Evolutionary conservation across 2,329 filamentous ascomycete species (phyloP), one percentile per base, ranked within the genome.

Genomic region (Nannizzia gypsea): DNA sequence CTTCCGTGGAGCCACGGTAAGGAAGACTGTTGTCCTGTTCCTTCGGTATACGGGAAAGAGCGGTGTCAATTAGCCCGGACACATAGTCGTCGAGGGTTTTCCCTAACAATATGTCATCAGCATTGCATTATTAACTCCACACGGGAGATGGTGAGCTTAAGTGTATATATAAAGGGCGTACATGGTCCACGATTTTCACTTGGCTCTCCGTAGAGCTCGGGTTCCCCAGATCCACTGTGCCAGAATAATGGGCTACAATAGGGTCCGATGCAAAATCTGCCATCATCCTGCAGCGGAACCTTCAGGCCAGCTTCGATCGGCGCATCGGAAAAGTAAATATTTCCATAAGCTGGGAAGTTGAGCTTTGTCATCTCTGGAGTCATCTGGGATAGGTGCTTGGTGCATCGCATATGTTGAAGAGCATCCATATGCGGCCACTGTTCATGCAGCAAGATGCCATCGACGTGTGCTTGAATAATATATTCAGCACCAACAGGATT

Each of bases 261-360:
- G 8, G 70, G 70, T 0, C 71, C 70, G 28, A 74, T 63, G 61
- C 69, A 74, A 56, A 72, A 72, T n/a, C n/a, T n/a, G 2, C 64
- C 66, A 4, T 68, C 55, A 34, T 67, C 66, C n/a, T n/a, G n/a
- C 6, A 73, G 60, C 1, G 65, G 64, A 42, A 70, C 60, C 55
- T 67, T 69, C 6, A 28, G 36, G 4, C 56, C 6, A 9, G 54
- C 56, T 2, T 66, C 66, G 34, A 70, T 46, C 1, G 70, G 66
- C 8, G 61, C 64, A 65, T 69, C 63, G 17, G 67, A 54, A 57
- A 71, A 71, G 57, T 72, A 72, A 28, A 75, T 63, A 62, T 71
- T 76, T 0, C 73, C 72, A 65, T 72, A 76, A 0, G 70, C 72
- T 20, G 72, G 72, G 59, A 76, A 75, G 36, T 71, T 59, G 61